These are phyloP conservation scores for Rhodamnia rubescens DNA, from an alignment of 345 rosid species.

Conservation along the genomic window DNA sequence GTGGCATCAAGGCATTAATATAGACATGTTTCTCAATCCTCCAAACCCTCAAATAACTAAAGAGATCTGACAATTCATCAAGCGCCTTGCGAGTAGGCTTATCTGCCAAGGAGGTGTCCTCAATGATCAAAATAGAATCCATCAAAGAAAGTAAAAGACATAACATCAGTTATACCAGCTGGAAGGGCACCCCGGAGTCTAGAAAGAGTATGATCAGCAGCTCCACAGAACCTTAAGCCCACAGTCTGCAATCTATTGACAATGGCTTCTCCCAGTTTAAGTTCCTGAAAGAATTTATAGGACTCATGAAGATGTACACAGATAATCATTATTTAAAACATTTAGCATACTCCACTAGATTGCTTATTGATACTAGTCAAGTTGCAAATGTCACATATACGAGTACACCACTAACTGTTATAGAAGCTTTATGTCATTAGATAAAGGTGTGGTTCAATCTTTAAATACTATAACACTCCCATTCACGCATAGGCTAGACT, in stretches of 20 bases:
- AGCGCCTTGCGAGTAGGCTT: slow-evolving; percentile 68
- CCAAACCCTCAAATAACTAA: slow-evolving; percentile 77
- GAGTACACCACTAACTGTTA: background rate
- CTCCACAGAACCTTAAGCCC: slow-evolving; percentile 84
- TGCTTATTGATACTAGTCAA: background rate
- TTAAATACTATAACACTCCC: background rate
- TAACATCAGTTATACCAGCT: slow-evolving; percentile 33
- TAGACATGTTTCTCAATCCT: slow-evolving; percentile 61
- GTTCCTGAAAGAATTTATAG: slow-evolving; percentile 47
- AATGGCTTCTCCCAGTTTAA: slow-evolving; percentile 75
- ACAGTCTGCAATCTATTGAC: slow-evolving; percentile 94
- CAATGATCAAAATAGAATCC: background rate
- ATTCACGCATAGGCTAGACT: background rate
- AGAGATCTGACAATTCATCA: slow-evolving; percentile 74
- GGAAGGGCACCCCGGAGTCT: slow-evolving; percentile 92
- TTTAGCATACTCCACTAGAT: background rate
- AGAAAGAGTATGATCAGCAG: slow-evolving; percentile 88
- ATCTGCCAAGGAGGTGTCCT: slow-evolving; percentile 40
- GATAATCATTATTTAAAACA: background rate
- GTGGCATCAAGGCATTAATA: slow-evolving; percentile 83
- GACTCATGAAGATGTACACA: background rate
- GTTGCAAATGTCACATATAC: background rate
- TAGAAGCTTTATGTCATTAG: background rate
- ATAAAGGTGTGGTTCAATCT: background rate
- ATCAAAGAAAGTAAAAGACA: background rate